Evolutionary conservation across 768 basidiomycete species (phyloP), one percentile per base, ranked within the genome.

Genomic region (Cystobasidium tubakii): DNA sequence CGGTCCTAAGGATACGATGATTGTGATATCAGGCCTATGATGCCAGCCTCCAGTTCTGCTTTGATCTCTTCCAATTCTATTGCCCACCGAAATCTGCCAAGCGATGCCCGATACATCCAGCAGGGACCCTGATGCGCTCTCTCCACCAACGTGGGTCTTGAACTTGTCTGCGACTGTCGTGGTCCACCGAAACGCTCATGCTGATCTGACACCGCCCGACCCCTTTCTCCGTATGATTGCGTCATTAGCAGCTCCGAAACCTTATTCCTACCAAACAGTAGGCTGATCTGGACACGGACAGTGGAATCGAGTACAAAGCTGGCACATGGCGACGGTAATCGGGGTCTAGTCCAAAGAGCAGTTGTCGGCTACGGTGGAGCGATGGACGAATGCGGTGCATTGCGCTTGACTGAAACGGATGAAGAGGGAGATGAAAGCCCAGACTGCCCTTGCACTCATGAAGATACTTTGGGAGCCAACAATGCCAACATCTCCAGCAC

Each of bases 321-420:
- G 15, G 39, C 15, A 39, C 7, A 15, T 39, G 39, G 39, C 6
- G 4, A 21, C 15, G 57, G 29, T 31, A 15, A 60, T 3, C 12
- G 27, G 9, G 6, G 12, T 60, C 13, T 9, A 29, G 10, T 25
- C 29, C 13, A 60, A 6, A 27, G 57, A 25, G 23, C 57, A 3
- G 27, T 60, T 27, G 23, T 60, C 1, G 57, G 57, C 6, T 60
- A 29, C 29, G 57, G 57, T 60, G 57, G 57, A 7, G 29, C 25
- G 13, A 60, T 60, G 3, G 57, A 60, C 12, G 57, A 60, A 31
- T 60, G 57, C 57, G 57, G 57, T 60, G 57, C 57, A 12, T 60
- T 60, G 57, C 57, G 33, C 25, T 60, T 60, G 27, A 60, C 57
- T 7, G 57, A 60, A 50, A 19, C 46, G 57, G 33, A 34, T 60